Percentiles rank a stretch among this genome's conserved stretches.
Conservation (phyloP, 2,329 filamentous ascomycete genomes). For the Calonectria hawksworthii region DNA sequence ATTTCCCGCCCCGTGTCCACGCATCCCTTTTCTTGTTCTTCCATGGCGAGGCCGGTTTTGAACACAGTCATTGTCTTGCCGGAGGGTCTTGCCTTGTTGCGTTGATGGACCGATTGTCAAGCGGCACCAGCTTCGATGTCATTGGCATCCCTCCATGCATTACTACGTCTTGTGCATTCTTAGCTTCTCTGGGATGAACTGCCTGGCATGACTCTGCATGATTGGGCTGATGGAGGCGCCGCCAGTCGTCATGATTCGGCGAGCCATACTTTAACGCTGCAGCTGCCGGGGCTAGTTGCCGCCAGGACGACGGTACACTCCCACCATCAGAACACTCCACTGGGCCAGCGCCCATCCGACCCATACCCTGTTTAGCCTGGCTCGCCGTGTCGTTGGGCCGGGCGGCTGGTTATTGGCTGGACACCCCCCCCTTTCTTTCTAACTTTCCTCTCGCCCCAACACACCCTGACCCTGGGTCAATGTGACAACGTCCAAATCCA, state of each 20-base stretch:
- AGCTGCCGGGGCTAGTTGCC: constrained; percentile 44
- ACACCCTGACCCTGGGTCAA: constrained; percentile 39
- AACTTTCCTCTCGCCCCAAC: constrained; percentile 38
- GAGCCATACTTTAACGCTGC: constrained; percentile 35
- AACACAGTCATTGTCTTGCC: constrained; percentile 3
- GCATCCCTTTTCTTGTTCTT: constrained; percentile 1
- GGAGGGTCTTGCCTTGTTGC: constrained; percentile 8
- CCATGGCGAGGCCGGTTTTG: background rate
- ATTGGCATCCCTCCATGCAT: constrained; percentile 11
- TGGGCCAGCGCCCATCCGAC: constrained; percentile 38
- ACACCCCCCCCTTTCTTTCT: constrained; percentile 31
- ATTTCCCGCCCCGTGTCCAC: constrained; percentile 3
- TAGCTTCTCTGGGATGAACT: constrained; percentile 21
- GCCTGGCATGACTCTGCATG: constrained; percentile 22
- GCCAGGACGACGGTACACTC: constrained; percentile 35
- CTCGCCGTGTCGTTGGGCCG: constrained; percentile 36
- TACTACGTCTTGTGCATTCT: constrained; percentile 14
- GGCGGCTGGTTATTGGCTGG: constrained; percentile 41
- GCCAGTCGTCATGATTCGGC: constrained; percentile 34
- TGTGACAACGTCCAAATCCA: constrained; percentile 45
- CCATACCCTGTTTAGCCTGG: constrained; percentile 41
- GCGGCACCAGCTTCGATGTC: constrained; percentile 4
- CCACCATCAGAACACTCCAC: constrained; percentile 33
- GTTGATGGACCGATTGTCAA: constrained; percentile 6
- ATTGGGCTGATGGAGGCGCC: constrained; percentile 32